Evolutionary conservation across 805 yeast genomes (phyloP).

Genomic region (Wickerhamomyces chambardii): DNA sequence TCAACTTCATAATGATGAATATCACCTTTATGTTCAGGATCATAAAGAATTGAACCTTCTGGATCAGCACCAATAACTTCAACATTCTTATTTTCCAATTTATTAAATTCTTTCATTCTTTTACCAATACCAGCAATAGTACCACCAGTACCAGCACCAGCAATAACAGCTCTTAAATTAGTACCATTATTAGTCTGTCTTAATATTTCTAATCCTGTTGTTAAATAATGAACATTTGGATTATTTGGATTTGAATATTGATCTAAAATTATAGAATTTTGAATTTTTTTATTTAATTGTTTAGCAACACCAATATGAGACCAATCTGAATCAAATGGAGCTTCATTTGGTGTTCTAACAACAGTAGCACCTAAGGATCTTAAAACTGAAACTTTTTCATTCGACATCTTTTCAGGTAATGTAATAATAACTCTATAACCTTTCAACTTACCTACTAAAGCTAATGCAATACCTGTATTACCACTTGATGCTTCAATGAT

Average conservation of each 20-base stretch:
- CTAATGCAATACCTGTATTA: conserved; percentile 87
- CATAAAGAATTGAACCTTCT: conserved; percentile 75
- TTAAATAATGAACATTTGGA: conserved; percentile 77
- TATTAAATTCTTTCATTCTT: conserved; percentile 48
- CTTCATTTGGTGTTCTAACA: conserved; percentile 85
- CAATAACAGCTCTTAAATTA: conserved; percentile 63
- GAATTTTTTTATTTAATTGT: conserved; percentile 73
- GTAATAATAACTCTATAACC: conserved; percentile 86
- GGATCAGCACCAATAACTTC: conserved; percentile 79
- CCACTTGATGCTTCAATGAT: conserved; percentile 88
- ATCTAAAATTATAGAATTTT: conserved; percentile 76
- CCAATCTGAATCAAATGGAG: conserved; percentile 90
- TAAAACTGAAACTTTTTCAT: conserved; percentile 80
- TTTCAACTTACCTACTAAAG: conserved; percentile 77
- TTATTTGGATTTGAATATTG: conserved; percentile 74
- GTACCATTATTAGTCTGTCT: conserved; percentile 56
- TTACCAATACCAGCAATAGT: conserved; percentile 77
- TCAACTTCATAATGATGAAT: conserved; percentile 65
- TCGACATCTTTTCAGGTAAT: conserved; percentile 86
- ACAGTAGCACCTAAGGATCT: conserved; percentile 89
- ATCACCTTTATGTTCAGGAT: conserved; percentile 58
- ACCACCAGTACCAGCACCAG: conserved; percentile 96
- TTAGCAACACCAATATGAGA: conserved; percentile 85
- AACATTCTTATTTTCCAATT: conserved; percentile 42
- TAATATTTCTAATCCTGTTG: conserved; percentile 83